phyloP scores from a whole-genome alignment of 1,139 yeast genomes.

The Pichia sorboxylosa region DNA sequence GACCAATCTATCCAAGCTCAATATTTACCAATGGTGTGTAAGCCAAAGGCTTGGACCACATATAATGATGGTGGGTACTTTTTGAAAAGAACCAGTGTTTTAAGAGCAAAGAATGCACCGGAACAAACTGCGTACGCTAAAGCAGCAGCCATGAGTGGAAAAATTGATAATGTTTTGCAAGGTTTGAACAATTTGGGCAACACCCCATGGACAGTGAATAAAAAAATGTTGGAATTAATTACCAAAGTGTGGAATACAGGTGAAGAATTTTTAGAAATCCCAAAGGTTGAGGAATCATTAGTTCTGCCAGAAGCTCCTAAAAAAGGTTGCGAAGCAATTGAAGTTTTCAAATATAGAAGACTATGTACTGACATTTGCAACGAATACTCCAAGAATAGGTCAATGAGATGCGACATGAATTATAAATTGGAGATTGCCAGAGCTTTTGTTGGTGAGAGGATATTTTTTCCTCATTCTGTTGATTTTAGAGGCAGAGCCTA shows the following conservation, averaged over 20 bases:
- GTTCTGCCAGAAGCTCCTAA: conserved; percentile 57
- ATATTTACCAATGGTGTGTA: conserved; percentile 81
- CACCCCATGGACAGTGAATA: conserved; percentile 90
- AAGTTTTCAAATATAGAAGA: conserved; percentile 55
- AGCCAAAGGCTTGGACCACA: conserved; percentile 78
- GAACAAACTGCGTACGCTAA: conserved; percentile 82
- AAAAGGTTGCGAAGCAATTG: conserved; percentile 58
- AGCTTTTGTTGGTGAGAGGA: conserved; percentile 79
- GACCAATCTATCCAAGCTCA: conserved; percentile 76
- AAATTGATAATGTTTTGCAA: conserved; percentile 53
- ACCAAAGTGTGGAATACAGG: conserved; percentile 84
- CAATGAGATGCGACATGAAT: conserved; percentile 87
- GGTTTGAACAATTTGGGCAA: conserved; percentile 83
- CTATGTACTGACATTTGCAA: conserved; percentile 45
- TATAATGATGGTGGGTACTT: conserved; percentile 78
- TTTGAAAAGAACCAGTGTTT: conserved; percentile 48
- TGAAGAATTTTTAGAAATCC: conserved; percentile 67
- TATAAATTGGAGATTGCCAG: conserved; percentile 92
- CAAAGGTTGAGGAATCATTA: conserved; percentile 46
- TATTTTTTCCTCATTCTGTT: conserved; percentile 86
- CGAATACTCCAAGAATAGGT: conserved; percentile 56
- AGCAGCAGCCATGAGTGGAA: conserved; percentile 67
- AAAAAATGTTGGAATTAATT: conserved; percentile 54
- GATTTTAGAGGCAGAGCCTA: conserved; percentile 96
- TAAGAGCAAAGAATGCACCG: conserved; percentile 76